phyloP scores from a whole-genome alignment of 169 alveolate species.

The Plasmodium chabaudi region DNA sequence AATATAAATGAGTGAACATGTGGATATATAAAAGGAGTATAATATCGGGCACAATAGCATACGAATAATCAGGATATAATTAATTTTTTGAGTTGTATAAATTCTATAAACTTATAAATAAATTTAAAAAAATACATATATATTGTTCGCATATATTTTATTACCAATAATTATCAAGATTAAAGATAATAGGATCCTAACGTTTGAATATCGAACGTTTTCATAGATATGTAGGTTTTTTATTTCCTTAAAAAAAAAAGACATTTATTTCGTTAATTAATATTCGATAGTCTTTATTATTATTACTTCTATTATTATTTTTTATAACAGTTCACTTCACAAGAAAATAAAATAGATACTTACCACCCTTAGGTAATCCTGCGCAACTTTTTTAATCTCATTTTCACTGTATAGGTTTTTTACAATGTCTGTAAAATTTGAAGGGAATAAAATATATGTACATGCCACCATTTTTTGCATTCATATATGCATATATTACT shows the following conservation, averaged over 20 bases:
- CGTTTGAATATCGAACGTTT: slow-evolving; percentile 38
- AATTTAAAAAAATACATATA: not conserved
- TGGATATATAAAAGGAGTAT: too few species aligned
- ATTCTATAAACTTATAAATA: not conserved
- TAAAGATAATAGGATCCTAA: slow-evolving; percentile 37
- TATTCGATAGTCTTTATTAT: too few species aligned
- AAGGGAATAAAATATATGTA: not conserved
- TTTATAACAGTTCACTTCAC: too few species aligned
- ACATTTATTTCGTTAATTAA: not conserved
- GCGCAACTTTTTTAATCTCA: slow-evolving; percentile 61
- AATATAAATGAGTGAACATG: not conserved
- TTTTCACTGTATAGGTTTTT: slow-evolving; percentile 62
- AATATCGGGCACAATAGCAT: too few species aligned
- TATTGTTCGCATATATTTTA: too few species aligned
- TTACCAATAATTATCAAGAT: slow-evolving; percentile 57
- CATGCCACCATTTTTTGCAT: too few species aligned
- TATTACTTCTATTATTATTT: too few species aligned
- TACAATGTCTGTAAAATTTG: slow-evolving; percentile 36
- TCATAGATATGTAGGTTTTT: slow-evolving; percentile 26
- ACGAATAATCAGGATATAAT: too few species aligned
- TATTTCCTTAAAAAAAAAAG: slow-evolving; percentile 34
- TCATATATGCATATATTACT: too few species aligned
- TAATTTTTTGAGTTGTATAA: not conserved
- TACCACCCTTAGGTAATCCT: slow-evolving; percentile 64
- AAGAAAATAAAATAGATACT: too few species aligned